A percentile compares a stretch with the other conserved stretches of the same genome.
phyloP scores from a whole-genome alignment of 352 stramenopile species.

The Blastocystis sp. region DNA sequence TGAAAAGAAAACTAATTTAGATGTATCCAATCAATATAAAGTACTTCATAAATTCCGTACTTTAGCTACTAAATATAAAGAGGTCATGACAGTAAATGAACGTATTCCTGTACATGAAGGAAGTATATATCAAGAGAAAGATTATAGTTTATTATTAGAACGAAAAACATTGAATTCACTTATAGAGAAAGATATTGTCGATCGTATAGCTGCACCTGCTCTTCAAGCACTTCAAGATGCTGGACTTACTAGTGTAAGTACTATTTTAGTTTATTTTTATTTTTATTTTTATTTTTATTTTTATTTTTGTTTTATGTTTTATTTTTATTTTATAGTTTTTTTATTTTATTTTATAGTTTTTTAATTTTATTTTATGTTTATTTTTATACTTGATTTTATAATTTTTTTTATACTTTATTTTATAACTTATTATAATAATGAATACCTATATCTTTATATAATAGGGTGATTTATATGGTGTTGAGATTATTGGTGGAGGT shows the following conservation, averaged over 20 bases:
- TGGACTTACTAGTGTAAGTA: slow-evolving; percentile 51
- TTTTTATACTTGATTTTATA: too few species aligned
- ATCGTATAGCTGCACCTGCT: slow-evolving; percentile 60
- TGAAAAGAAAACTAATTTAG: slow-evolving; percentile 64
- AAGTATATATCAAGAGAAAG: slow-evolving; percentile 70
- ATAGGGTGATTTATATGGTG: slow-evolving; percentile 65
- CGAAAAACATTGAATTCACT: too few species aligned
- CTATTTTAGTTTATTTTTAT: background rate
- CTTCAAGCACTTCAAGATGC: slow-evolving; percentile 60
- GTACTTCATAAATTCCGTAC: slow-evolving; percentile 79
- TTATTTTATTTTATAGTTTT: too few species aligned
- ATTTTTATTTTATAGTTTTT: too few species aligned
- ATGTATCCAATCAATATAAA: slow-evolving; percentile 64
- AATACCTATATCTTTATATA: too few species aligned
- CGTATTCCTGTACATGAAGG: slow-evolving; percentile 81
- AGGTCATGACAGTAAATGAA: slow-evolving; percentile 81
- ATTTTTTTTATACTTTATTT: too few species aligned
- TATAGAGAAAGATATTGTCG: slow-evolving; percentile 73
- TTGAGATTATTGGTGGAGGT: slow-evolving; percentile 85
- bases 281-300: too few species aligned
- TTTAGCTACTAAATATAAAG: slow-evolving; percentile 83
- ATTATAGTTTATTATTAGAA: slow-evolving; percentile 69
- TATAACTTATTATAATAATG: too few species aligned
- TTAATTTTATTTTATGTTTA: too few species aligned
- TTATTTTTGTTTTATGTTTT: too few species aligned